phyloP scores from a whole-genome alignment of 2,329 filamentous ascomycete genomes.

The Plectosphaerella cucumerina region DNA sequence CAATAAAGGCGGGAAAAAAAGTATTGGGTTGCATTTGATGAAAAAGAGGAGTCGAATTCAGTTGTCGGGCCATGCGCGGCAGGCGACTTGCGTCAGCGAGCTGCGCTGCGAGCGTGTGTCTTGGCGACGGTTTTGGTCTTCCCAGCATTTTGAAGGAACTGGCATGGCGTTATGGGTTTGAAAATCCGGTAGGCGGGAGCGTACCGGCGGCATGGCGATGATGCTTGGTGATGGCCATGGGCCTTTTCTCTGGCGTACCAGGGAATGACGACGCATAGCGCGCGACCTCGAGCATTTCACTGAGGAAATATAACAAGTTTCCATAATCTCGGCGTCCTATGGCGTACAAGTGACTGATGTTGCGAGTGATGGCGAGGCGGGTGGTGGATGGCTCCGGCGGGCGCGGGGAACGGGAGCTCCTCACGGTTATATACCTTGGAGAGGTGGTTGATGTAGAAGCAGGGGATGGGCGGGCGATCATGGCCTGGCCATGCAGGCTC shows the following conservation, averaged over 20 bases:
- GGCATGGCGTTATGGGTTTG: constrained; percentile 1
- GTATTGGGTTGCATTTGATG: constrained; percentile 6
- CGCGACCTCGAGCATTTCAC: not conserved
- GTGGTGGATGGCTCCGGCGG: too few species aligned
- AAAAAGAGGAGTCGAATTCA: not conserved
- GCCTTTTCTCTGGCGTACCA: not conserved
- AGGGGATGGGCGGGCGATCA: too few species aligned
- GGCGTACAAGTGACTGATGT: too few species aligned
- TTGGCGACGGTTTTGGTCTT: not conserved
- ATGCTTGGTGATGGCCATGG: not conserved
- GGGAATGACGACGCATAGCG: not conserved
- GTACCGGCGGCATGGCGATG: not conserved
- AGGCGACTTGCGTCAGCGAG: too few species aligned
- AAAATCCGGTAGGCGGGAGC: not conserved
- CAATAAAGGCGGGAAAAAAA: constrained; percentile 3
- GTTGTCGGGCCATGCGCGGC: too few species aligned
- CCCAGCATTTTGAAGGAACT: not conserved
- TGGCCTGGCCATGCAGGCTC: too few species aligned
- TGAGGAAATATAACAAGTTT: not conserved
- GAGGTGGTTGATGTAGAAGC: too few species aligned
- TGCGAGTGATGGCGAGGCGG: too few species aligned
- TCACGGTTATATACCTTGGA: too few species aligned
- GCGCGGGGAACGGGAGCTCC: too few species aligned
- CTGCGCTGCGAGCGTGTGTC: not conserved
- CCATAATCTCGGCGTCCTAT: not conserved